phyloP scores from a whole-genome alignment of 2,329 filamentous ascomycete genomes.

The Rugonectria rugulosa region DNA sequence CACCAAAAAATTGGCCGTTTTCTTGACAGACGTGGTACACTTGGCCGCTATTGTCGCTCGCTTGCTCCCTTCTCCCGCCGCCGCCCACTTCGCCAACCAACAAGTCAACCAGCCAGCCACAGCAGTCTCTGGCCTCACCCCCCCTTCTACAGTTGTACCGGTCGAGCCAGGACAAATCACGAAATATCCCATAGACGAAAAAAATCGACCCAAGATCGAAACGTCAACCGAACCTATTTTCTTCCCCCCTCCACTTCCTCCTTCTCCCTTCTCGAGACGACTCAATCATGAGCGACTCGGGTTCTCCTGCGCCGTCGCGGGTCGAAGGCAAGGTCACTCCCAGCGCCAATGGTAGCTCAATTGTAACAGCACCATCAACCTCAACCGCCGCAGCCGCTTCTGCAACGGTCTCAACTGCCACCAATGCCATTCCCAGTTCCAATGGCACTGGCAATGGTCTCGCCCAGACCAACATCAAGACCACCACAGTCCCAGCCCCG shows the following conservation, averaged over 20 bases:
- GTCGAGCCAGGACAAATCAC: slow-evolving; percentile 2
- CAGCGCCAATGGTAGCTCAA: slow-evolving; percentile 20
- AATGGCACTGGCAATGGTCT: not conserved
- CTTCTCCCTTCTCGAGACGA: not conserved
- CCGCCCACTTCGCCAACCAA: slow-evolving; percentile 6
- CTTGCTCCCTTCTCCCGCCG: slow-evolving; percentile 6
- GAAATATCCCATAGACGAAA: slow-evolving; percentile 13
- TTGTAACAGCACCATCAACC: slow-evolving; percentile 18
- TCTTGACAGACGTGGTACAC: not conserved
- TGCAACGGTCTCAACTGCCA: slow-evolving; percentile 6
- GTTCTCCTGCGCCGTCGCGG: slow-evolving; percentile 36
- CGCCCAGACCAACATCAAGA: slow-evolving; percentile 23
- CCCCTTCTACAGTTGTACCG: slow-evolving; percentile 2
- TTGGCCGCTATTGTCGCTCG: not conserved
- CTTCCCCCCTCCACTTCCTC: not conserved
- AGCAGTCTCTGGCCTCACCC: not conserved
- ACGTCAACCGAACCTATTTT: not conserved
- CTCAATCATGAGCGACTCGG: slow-evolving; percentile 35
- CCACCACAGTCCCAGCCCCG: slow-evolving; percentile 29
- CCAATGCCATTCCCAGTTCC: not conserved
- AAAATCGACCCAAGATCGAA: slow-evolving; percentile 10
- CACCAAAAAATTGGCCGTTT: not conserved
- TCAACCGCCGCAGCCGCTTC: slow-evolving; percentile 17
- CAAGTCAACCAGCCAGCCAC: slow-evolving; percentile 11
- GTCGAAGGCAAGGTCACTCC: slow-evolving; percentile 34